phyloP scores from a whole-genome alignment of 306 rosid genomes.

The Inga leiocalycina region DNA sequence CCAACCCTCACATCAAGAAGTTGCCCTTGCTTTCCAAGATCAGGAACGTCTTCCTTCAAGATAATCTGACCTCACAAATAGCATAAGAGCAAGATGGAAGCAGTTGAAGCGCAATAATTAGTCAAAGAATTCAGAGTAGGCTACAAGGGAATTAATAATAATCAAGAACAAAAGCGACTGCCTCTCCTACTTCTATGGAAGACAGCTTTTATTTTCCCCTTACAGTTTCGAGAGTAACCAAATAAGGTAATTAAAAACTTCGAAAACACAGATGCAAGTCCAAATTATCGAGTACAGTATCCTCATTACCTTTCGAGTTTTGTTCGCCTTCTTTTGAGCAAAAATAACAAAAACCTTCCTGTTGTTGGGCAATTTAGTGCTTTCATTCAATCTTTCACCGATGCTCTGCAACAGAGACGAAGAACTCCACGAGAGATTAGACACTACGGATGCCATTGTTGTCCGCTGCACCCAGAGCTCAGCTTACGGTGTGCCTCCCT shows the following conservation, averaged over 20 bases:
- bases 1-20: conserved; percentile 83
- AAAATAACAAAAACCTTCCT: conserved; percentile 43
- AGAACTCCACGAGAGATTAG: conserved; percentile 70
- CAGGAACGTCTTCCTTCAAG: conserved; percentile 75
- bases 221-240: background rate
- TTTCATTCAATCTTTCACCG: conserved; percentile 44
- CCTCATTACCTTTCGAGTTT: conserved; percentile 69
- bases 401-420: conserved; percentile 52
- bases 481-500: conserved; percentile 1
- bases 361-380: conserved; percentile 41
- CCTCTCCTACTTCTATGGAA: background rate
- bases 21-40: conserved; percentile 76
- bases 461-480: conserved; percentile 1
- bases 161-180: background rate
- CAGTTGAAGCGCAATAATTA: background rate
- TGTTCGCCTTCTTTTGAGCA: conserved; percentile 82
- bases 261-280: background rate
- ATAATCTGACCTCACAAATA: conserved; percentile 63
- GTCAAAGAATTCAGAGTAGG: background rate
- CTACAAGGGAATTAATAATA: background rate
- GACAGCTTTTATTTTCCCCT: background rate
- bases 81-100: background rate
- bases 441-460: conserved; percentile 65
- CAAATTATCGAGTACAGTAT: conserved; percentile 9
- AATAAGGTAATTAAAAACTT: conserved; percentile 2